phyloP scores from a whole-genome alignment of 2,329 filamentous ascomycete species.

The Fusarium acutatum region DNA sequence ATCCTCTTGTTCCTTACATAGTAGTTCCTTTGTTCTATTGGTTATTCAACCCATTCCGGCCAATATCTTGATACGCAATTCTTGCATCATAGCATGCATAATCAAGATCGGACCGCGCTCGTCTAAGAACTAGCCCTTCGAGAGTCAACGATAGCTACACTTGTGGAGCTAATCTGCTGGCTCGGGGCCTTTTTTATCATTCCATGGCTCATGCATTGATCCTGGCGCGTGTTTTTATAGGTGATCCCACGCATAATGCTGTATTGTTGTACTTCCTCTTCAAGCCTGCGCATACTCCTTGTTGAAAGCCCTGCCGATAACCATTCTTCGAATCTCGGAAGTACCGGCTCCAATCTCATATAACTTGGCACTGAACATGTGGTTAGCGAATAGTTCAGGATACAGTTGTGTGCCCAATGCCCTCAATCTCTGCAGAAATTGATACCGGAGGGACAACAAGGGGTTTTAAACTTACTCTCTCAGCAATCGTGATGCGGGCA shows the following conservation, averaged over 20 bases:
- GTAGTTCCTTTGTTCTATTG: not conserved
- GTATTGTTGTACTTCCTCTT: not conserved
- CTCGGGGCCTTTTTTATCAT: not conserved
- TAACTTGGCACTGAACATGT: constrained; percentile 66
- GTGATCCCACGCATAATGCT: not conserved
- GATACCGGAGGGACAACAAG: not conserved
- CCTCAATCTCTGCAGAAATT: not conserved
- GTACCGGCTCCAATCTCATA: constrained; percentile 99
- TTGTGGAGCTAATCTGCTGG: not conserved
- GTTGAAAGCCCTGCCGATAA: constrained; percentile 92
- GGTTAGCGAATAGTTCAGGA: constrained; percentile 41
- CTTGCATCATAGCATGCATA: not conserved
- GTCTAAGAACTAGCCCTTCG: not conserved
- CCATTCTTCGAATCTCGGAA: constrained; percentile 91
- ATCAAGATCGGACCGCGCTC: not conserved
- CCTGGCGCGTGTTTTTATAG: not conserved
- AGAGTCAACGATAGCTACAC: constrained; percentile 7
- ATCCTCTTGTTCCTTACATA: not conserved
- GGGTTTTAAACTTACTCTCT: constrained; percentile 62
- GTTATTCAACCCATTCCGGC: not conserved
- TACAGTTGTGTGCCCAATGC: not conserved
- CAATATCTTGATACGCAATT: not conserved
- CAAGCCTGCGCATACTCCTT: constrained; percentile 72
- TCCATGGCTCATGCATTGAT: not conserved
- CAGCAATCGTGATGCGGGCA: constrained; percentile 85